Percentiles rank a stretch among this genome's conserved stretches.
These are phyloP conservation scores for Boeremia exigua DNA, from an alignment of 2,329 filamentous ascomycete genomes.

Conservation along the genomic window DNA sequence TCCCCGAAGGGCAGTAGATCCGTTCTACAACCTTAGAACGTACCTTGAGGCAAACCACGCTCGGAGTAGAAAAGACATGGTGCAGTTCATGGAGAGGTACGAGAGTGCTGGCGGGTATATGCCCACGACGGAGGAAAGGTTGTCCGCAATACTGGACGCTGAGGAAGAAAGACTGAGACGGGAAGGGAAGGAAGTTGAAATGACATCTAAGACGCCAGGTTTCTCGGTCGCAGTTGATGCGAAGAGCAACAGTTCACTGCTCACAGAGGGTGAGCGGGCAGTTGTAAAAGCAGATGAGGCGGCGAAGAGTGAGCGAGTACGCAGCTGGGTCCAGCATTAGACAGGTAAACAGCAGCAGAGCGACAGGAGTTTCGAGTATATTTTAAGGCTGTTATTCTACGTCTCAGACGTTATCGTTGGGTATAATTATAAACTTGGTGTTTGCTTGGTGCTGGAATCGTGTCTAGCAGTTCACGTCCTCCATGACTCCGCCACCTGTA, in stretches of 20 bases:
- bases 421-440: slow-evolving; percentile 1
- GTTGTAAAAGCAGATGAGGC: not conserved
- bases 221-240: too few relatives aligned
- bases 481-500: slow-evolving; percentile 21
- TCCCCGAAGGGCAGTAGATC: not conserved
- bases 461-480: slow-evolving; percentile 33
- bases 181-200: not conserved
- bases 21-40: not conserved
- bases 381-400: not conserved
- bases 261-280: not conserved
- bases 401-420: slow-evolving; percentile 12
- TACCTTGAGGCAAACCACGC: not conserved
- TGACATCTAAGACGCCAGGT: not conserved
- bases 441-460: not conserved
- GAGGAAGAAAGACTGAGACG: not conserved
- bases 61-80: slow-evolving; percentile 10
- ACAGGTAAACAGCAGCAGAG: not conserved
- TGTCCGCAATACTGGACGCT: slow-evolving; percentile 1
- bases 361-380: not conserved
- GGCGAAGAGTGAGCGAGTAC: not conserved
- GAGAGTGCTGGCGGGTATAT: slow-evolving; percentile 7
- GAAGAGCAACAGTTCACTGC: not conserved
- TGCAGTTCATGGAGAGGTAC: slow-evolving; percentile 16
- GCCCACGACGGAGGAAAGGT: slow-evolving; percentile 1
- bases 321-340: not conserved